A percentile compares a stretch with the other conserved stretches of the same genome.
Conservation (phyloP, 1,139 yeast species). For the Candida tunisiensis region DNA sequence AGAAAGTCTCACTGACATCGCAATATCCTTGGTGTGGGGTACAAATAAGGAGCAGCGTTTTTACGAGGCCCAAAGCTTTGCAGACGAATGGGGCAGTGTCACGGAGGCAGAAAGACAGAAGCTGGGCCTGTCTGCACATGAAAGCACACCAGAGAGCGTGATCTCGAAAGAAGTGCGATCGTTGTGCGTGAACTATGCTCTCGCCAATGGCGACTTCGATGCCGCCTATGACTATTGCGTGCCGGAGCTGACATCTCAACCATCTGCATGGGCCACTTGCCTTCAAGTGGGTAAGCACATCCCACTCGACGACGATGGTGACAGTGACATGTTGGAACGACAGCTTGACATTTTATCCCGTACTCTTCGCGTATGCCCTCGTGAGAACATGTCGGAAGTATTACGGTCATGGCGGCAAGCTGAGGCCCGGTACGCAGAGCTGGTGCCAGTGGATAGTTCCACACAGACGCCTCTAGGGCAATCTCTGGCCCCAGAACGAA, state of each 20-base stretch:
- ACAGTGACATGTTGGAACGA: conserved; percentile 17
- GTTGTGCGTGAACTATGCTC: conserved; percentile 38
- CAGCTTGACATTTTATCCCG: conserved; percentile 30
- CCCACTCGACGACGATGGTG: conserved; percentile 27
- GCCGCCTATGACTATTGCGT: conserved; percentile 31
- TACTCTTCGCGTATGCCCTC: conserved; percentile 24
- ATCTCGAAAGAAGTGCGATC: conserved; percentile 26
- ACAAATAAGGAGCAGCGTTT: conserved; percentile 7
- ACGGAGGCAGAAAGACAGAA: too few species aligned
- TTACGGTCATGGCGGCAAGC: conserved; percentile 17
- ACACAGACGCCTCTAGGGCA: conserved; percentile 1
- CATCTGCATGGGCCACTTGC: conserved; percentile 38
- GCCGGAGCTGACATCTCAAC: conserved; percentile 11
- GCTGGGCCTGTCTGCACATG: too few species aligned
- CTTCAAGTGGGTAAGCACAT: conserved; percentile 41
- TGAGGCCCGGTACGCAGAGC: conserved; percentile 7
- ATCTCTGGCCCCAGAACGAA: conserved; percentile 1
- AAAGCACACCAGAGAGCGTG: conserved; percentile 5
- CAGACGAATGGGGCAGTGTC: background rate
- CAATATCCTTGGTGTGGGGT: conserved; percentile 4
- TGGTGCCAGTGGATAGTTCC: background rate
- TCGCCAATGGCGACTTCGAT: conserved; percentile 33
- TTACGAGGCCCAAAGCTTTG: background rate
- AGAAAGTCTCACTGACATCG: conserved; percentile 11
- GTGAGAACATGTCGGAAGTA: conserved; percentile 14